Evolutionary conservation across 805 yeast species (phyloP), one percentile per base, ranked within the genome.

Genomic region (Starmerella bacillaris): DNA sequence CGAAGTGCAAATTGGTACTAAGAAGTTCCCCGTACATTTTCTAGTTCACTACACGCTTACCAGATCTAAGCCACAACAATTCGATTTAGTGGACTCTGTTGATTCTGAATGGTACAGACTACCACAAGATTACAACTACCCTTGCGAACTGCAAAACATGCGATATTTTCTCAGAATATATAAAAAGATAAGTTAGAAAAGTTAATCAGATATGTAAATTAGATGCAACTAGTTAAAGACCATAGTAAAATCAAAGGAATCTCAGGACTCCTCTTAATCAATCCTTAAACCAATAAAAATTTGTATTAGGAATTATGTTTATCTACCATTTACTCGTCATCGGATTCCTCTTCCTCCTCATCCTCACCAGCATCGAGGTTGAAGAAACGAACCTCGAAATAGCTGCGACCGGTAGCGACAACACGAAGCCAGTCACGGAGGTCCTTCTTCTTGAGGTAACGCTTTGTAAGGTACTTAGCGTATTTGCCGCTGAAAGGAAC

Each of bases 391-490:
- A 86, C 74, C 67, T 78, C 78, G 80, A 89, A 89, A 65, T 73
- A 75, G 77, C 84, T 80, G 68, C 79, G 78, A 72, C 83, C 78
- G 60, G 78, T 75, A 51, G 96, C 79, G 53, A 86, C 94, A 60
- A 86, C 84, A 75, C 96, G 89, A 68, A 86, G 84, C 96, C 96
- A 86, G 74, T 89, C 96, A 74, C 95, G 83, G 72, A 86, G 79
- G 70, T 80, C 92, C 86, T 84, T 82, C 80, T 89, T 89, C 93
- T 86, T 92, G 69, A 89, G 80, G 89, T 80, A 89, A 74, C 92
- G 86, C 83, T 89, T 92, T 60, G 96, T 80, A 64, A 89, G 72
- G 92, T 89, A 89, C 74, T 92, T 89, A 65, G 86, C 77, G 92
- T 89, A 89, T 72, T 92, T 86, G 70, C 98, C 99, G 54, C 95